Evolutionary conservation across 225 moss, liverwort and hornwort species (phyloP).

Genomic region (Neckera pumila): DNA sequence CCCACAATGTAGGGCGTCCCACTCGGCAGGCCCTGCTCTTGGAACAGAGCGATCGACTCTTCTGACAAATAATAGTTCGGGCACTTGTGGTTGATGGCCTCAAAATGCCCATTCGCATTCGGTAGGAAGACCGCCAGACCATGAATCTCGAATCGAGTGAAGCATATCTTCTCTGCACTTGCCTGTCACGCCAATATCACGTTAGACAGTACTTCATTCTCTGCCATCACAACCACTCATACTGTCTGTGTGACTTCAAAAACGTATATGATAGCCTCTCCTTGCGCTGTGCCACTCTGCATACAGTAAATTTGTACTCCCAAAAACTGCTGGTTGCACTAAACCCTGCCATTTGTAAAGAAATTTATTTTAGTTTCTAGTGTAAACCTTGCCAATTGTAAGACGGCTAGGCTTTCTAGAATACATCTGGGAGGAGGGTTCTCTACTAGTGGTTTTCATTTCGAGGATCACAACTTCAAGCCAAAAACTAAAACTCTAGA

Average conservation of each 20-base stretch:
- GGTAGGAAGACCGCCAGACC: slow-evolving; percentile 60
- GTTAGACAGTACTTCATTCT: neutral
- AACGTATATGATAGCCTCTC: neutral
- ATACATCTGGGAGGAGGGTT: neutral
- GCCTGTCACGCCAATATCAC: slow-evolving; percentile 21
- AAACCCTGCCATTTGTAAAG: neutral
- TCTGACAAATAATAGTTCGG: slow-evolving; percentile 63
- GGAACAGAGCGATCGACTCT: slow-evolving; percentile 67
- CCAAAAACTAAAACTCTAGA: neutral
- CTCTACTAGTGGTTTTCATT: neutral
- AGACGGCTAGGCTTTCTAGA: too few relatives aligned
- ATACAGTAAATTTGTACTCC: neutral
- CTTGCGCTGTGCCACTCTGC: neutral
- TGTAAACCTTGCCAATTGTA: neutral
- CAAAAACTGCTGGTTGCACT: neutral
- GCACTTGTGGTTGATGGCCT: slow-evolving; percentile 68
- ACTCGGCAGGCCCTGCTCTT: slow-evolving; percentile 54
- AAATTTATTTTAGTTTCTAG: neutral
- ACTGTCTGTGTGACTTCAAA: neutral
- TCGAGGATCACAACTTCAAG: neutral
- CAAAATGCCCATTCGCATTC: slow-evolving; percentile 56
- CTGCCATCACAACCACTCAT: neutral
- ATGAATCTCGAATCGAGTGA: slow-evolving; percentile 70
- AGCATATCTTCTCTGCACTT: slow-evolving; percentile 69
- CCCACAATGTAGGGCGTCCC: slow-evolving; percentile 67